Evolutionary conservation across 2,329 filamentous ascomycete species (phyloP), one percentile per base, ranked within the genome.

Genomic region (Hirsutella thompsonii): DNA sequence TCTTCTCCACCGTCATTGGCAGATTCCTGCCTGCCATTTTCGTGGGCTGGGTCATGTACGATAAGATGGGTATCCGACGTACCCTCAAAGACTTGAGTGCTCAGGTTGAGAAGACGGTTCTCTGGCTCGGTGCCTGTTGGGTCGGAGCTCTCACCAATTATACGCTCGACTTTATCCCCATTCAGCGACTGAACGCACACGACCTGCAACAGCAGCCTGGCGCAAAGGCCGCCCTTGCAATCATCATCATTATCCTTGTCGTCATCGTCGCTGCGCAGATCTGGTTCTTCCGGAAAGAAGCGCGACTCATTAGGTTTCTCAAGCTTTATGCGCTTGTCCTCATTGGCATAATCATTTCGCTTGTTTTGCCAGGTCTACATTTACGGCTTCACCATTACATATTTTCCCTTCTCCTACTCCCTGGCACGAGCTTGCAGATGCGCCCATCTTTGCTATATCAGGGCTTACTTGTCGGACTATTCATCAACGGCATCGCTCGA

Each of bases 361-460:
- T 94, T 11, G 64, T 74, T 1, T 62, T 94, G 5, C 90, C 90
- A 0, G 75, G 79, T 8, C 76, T 94, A 39, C 83, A 79, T 46
- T 70, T 98, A 38, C 80, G 92, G 28, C 88, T 98, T 42, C 92
- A 98, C 56, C 92, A 98, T 59, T 98, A 96, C 57, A 85, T 96
- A 48, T 69, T 96, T 4, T 88, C 81, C 1, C 73, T 98, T 13
- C 68, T 96, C 0, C 72, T 98, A 1, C 73, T 96, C 5, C 87
- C 89, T 0, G 92, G 89, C 0, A 96, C 92, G 0, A 80, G 78
- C 40, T 79, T 96, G 59, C 89, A 94, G 49, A 96, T 85, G 5
- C 76, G 92, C 0, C 83, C 86, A 0, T 81, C 81, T 1, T 68
- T 96, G 8, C 60, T 94, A 2, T 96, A 92, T 54, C 90, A 96